Evolutionary conservation across 495 filamentous ascomycete species (phyloP).

Genomic region (Penicillium canescens): DNA sequence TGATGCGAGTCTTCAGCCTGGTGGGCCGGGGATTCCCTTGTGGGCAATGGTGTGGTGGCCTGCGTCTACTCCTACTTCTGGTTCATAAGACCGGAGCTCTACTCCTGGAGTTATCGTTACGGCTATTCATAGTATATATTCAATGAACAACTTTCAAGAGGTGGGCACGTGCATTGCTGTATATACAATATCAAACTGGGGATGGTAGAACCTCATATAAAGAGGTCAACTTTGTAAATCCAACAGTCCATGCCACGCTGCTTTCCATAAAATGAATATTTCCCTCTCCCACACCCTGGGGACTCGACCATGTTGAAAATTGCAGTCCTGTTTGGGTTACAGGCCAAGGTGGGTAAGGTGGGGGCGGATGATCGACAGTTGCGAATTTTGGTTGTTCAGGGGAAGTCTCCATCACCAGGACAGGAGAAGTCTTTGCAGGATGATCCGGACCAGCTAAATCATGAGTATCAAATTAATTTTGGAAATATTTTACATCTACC

Average conservation of each 20-base stretch:
- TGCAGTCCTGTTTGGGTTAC: background rate
- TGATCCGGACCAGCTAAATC: no score
- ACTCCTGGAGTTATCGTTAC: background rate
- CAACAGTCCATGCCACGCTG: no score
- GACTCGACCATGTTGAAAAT: background rate
- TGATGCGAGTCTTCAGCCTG: slow-evolving; percentile 20
- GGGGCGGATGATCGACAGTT: background rate
- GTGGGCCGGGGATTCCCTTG: slow-evolving; percentile 22
- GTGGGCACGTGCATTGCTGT: no score
- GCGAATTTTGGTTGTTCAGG: background rate
- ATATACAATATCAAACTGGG: no score
- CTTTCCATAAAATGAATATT: no score
- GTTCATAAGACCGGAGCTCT: background rate
- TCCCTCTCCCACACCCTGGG: no score
- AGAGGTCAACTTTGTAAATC: background rate
- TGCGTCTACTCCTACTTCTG: background rate
- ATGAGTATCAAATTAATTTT: no score
- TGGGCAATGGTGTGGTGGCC: slow-evolving; percentile 39
- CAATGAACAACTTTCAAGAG: no score
- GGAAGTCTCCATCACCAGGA: background rate
- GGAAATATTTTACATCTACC: no score
- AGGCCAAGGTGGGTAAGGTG: background rate
- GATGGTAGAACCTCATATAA: background rate
- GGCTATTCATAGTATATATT: background rate
- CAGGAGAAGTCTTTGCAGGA: no score